Evolutionary conservation across 2,329 filamentous ascomycete genomes (phyloP), one percentile per base, ranked within the genome.

Genomic region (Cordyceps pruinosa): DNA sequence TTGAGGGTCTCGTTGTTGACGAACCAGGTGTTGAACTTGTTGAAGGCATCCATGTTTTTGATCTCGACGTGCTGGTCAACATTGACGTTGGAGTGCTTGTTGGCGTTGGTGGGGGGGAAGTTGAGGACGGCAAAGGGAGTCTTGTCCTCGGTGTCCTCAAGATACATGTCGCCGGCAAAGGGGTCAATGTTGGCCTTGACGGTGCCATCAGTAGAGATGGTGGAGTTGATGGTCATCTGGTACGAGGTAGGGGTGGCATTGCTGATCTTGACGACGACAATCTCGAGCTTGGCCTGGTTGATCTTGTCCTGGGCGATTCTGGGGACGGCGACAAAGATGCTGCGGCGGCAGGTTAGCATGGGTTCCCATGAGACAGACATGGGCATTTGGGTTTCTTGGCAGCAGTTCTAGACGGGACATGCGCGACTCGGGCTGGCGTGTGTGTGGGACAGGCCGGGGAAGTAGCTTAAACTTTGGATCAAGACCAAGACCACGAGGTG

Each of bases 291-390:
- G 61, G 81, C 79, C 6, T 74, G 67, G 64, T 85, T 74, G 60
- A 85, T 69, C 69, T 80, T 82, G 56, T 70, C 59, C 68, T 85
- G 82, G 34, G 79, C 80, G 58, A 84, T 79, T 63, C 75, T 78
- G 57, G 81, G 80, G 30, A 85, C 72, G 39, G 69, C 77, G 47
- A 83, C 79, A 54, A 83, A 76, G 65, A 85, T 75, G 64, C 81
- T 84, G n/a, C 32, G 26, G n/a, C 41, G 21, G 7, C 30, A 19
- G 46, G 35, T 57, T 32, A 57, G 55, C 30, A 44, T 26, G 10
- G 13, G 2, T 37, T n/a, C 13, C 7, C 25, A n/a, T 39, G 21
- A 13, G 17, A 12, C 17, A 2, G 2, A 12, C 39, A 41, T 41
- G 28, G 10, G 4, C 9, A 32, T 26, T 32, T 47, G n/a, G 23